phyloP scores from a whole-genome alignment of 805 yeast genomes.

The Spathaspora arborariae region DNA sequence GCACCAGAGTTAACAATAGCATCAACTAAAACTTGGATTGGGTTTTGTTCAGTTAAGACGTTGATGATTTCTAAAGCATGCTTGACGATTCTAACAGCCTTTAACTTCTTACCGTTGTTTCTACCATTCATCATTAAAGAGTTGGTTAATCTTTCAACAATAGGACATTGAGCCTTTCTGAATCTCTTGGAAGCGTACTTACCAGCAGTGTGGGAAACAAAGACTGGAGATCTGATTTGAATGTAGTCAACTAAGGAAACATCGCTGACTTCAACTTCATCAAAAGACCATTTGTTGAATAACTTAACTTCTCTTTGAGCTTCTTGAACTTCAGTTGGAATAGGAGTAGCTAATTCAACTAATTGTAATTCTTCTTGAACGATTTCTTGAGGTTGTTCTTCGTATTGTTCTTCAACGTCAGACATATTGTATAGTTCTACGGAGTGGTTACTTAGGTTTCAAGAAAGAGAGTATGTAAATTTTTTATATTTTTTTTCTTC shows the following conservation, averaged over 20 bases:
- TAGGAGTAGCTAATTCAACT: conserved; percentile 88
- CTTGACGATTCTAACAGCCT: conserved; percentile 99
- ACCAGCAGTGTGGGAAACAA: conserved; percentile 99
- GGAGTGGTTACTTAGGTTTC: neutral
- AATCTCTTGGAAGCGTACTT: conserved; percentile 99
- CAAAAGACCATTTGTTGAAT: conserved; percentile 99
- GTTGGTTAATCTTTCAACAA: conserved; percentile 98
- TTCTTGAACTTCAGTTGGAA: conserved; percentile 94
- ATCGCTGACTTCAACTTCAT: conserved; percentile 96
- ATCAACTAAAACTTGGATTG: conserved; percentile 97
- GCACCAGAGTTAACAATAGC: conserved; percentile 99
- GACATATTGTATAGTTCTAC: conserved; percentile 51
- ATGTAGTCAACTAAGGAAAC: conserved; percentile 97
- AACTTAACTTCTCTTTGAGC: conserved; percentile 95
- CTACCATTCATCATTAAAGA: conserved; percentile 99
- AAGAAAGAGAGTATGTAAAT: neutral
- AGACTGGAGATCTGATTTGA: conserved; percentile 96
- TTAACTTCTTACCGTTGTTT: conserved; percentile 99
- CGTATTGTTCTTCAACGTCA: conserved; percentile 58
- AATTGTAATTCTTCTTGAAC: conserved; percentile 81
- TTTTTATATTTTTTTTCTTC: conserved; percentile 2
- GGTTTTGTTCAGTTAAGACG: conserved; percentile 98
- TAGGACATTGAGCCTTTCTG: conserved; percentile 99
- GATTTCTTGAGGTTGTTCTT: conserved; percentile 65
- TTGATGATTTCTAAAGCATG: conserved; percentile 97